Conservation (phyloP, 106 monocot genomes). For the Acanthochlamys bracteata region DNA sequence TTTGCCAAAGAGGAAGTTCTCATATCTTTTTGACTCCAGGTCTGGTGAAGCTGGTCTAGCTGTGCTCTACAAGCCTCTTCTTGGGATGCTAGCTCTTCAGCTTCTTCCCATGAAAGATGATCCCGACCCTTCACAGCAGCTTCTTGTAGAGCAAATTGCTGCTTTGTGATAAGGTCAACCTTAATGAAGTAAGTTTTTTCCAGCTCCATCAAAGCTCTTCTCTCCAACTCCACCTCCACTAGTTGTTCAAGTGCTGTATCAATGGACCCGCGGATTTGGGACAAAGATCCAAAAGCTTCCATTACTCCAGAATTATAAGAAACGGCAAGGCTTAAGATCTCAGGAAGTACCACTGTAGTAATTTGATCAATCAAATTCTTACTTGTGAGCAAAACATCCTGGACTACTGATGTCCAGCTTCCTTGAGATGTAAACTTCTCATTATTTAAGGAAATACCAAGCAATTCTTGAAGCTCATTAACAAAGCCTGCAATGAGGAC, state of each 20-base stretch:
- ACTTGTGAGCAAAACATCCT: slow-evolving; percentile 30
- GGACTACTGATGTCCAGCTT: slow-evolving; percentile 66
- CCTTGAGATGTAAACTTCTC: slow-evolving; percentile 13
- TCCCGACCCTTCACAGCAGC: slow-evolving; percentile 64
- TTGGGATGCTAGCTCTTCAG: slow-evolving; percentile 89
- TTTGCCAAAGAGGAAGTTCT: slow-evolving; percentile 49
- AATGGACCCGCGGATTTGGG: slow-evolving; percentile 78
- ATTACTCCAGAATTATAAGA: slow-evolving; percentile 73
- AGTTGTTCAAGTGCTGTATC: slow-evolving; percentile 80
- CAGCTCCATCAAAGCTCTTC: slow-evolving; percentile 58
- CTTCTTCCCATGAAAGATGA: slow-evolving; percentile 98
- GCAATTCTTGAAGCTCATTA: slow-evolving; percentile 44
- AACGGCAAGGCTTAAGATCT: slow-evolving; percentile 54
- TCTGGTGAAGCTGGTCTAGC: slow-evolving; percentile 71
- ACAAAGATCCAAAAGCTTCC: slow-evolving; percentile 86
- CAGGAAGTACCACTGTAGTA: slow-evolving; percentile 58
- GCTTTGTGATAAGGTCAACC: slow-evolving; percentile 68
- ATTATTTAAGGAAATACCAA: slow-evolving; percentile 28
- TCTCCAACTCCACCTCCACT: slow-evolving; percentile 71
- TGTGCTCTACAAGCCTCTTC: slow-evolving; percentile 84
- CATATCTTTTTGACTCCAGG: slow-evolving; percentile 77
- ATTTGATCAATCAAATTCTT: slow-evolving; percentile 59
- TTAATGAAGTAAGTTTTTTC: slow-evolving; percentile 79
- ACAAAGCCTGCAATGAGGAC: slow-evolving; percentile 47
- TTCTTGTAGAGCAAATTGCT: slow-evolving; percentile 81